These are phyloP conservation scores for Malassezia furfur DNA, from an alignment of 1,284 basidiomycete genomes.

Conservation along the genomic window DNA sequence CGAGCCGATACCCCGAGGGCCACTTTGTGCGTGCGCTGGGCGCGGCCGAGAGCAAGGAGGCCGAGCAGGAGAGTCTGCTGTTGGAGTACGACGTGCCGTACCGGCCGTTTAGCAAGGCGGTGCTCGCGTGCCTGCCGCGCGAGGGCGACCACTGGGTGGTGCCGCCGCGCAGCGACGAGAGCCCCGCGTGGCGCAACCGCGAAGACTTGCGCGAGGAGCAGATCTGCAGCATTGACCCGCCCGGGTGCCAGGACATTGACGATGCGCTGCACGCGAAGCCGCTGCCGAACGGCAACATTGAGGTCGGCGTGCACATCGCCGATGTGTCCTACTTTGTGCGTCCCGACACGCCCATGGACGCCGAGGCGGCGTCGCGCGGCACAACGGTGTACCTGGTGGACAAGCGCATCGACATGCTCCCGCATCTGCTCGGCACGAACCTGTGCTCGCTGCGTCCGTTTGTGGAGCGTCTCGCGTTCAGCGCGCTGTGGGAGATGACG, in stretches of 20 bases:
- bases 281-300: constrained; percentile 86
- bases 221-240: constrained; percentile 95
- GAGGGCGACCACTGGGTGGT: constrained; percentile 92
- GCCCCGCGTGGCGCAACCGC: constrained; percentile 68
- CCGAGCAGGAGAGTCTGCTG: constrained; percentile 86
- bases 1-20: constrained; percentile 87
- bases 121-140: constrained; percentile 76
- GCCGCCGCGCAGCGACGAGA: constrained; percentile 59
- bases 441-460: constrained; percentile 84
- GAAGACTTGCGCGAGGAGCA: constrained; percentile 77
- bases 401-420: constrained; percentile 98
- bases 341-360: constrained; percentile 91
- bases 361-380: constrained; percentile 83
- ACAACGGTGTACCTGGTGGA: constrained; percentile 98
- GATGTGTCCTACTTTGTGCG: constrained; percentile 96
- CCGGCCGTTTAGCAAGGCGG: constrained; percentile 86
- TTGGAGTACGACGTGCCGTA: constrained; percentile 96
- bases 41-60: constrained; percentile 82
- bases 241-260: constrained; percentile 95
- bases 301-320: constrained; percentile 97
- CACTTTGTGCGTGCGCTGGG: constrained; percentile 93
- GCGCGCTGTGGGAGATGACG: constrained; percentile 76
- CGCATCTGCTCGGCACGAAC: constrained; percentile 85
- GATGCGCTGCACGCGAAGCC: constrained; percentile 89
- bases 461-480: constrained; percentile 91